These are phyloP conservation scores for Dendrocalamus latiflorus DNA, from an alignment of 202 grass and related monocot species.

Conservation along the genomic window DNA sequence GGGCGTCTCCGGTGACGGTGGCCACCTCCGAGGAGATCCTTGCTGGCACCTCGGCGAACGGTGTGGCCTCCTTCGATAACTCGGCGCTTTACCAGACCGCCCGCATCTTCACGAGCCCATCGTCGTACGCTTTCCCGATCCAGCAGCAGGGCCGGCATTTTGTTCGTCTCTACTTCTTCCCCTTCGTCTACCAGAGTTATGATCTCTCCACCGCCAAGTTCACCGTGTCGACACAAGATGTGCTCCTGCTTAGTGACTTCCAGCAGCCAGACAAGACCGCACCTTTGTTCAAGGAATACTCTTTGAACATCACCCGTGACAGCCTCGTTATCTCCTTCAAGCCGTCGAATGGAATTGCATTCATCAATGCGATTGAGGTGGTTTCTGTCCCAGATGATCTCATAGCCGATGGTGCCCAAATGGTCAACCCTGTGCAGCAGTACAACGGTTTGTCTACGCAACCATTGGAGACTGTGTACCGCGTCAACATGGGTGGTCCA, in stretches of 20 bases:
- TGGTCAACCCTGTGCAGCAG: conserved; percentile 51
- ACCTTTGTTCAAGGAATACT: conserved; percentile 79
- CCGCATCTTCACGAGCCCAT: too few relatives aligned
- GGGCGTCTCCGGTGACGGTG: conserved; percentile 50
- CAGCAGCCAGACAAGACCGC: conserved; percentile 55
- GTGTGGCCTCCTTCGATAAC: conserved; percentile 48
- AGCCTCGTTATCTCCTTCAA: conserved; percentile 75
- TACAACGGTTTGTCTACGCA: conserved; percentile 62
- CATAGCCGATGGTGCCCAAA: conserved; percentile 38
- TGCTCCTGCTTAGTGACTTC: conserved; percentile 70
- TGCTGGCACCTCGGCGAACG: conserved; percentile 48
- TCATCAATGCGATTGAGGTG: conserved; percentile 89
- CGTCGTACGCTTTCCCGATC: conserved; percentile 81
- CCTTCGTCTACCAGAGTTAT: conserved; percentile 69
- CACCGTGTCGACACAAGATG: conserved; percentile 75
- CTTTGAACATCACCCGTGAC: conserved; percentile 57
- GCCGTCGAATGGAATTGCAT: conserved; percentile 67
- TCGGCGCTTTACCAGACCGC: conserved; percentile 55
- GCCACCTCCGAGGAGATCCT: conserved; percentile 55
- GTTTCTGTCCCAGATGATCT: conserved; percentile 73
- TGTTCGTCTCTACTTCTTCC: too few relatives aligned
- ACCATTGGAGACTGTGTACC: conserved; percentile 63
- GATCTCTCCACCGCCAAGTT: conserved; percentile 72
- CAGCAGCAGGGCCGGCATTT: conserved; percentile 63
- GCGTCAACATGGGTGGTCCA: conserved; percentile 81